These are phyloP conservation scores for Tremellales sp. DNA, from an alignment of 1,284 basidiomycete genomes.

Conservation along the genomic window DNA sequence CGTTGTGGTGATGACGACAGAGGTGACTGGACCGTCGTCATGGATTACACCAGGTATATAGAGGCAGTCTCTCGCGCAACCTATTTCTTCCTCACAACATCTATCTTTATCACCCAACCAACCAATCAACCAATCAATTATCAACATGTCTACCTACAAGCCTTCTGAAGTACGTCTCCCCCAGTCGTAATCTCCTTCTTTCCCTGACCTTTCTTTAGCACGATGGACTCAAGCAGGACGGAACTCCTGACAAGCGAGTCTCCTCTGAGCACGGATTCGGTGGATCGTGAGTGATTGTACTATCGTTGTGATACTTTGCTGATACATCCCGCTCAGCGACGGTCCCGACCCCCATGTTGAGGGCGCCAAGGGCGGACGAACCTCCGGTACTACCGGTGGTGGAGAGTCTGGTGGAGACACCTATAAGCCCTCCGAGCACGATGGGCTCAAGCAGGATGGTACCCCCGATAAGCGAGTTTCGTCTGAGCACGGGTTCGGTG, in stretches of 20 bases:
- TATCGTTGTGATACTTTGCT: neutral
- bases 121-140: constrained; percentile 18
- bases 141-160: constrained; percentile 43
- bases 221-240: constrained; percentile 43
- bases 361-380: constrained; percentile 36
- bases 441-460: constrained; percentile 36
- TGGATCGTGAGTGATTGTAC: constrained; percentile 20
- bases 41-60: too few species aligned
- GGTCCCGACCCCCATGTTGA: constrained; percentile 43
- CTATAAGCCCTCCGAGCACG: constrained; percentile 42
- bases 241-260: constrained; percentile 45
- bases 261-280: constrained; percentile 48
- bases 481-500: constrained; percentile 40
- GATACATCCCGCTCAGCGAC: constrained; percentile 14
- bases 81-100: too few species aligned
- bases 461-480: constrained; percentile 36
- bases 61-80: too few species aligned
- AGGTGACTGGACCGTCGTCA: too few species aligned
- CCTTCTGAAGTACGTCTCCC: constrained; percentile 32
- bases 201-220: constrained; percentile 17
- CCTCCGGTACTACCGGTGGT: constrained; percentile 19
- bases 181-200: neutral
- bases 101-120: constrained; percentile 10
- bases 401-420: constrained; percentile 32
- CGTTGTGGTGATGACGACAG: too few species aligned